A percentile compares a stretch with the other conserved stretches of the same genome.
These are phyloP conservation scores for Microbotryomycetes sp. DNA, from an alignment of 1,284 basidiomycete species.

Conservation along the genomic window DNA sequence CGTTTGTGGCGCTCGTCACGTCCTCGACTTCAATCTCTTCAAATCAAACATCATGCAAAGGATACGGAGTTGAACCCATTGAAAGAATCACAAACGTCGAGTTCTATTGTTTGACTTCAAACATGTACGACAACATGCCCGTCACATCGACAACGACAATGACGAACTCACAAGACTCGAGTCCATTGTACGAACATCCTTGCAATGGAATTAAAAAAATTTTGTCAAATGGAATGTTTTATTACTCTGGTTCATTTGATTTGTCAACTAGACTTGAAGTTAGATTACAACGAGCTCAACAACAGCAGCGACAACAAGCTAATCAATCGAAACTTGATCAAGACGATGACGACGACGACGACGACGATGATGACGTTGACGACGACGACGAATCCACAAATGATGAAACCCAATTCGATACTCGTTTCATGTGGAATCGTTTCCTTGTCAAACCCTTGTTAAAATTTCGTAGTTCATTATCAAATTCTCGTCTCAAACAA, in stretches of 20 bases:
- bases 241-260: slow-evolving; percentile 87
- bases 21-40: slow-evolving; percentile 65
- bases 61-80: slow-evolving; percentile 40
- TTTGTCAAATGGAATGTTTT: slow-evolving; percentile 85
- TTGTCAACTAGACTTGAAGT: slow-evolving; percentile 70
- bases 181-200: slow-evolving; percentile 71
- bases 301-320: slow-evolving; percentile 29
- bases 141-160: slow-evolving; percentile 4
- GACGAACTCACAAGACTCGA: slow-evolving; percentile 11
- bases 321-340: slow-evolving; percentile 25
- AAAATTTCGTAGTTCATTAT: slow-evolving; percentile 36
- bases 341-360: slow-evolving; percentile 58
- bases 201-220: slow-evolving; percentile 86
- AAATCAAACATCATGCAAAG: slow-evolving; percentile 10
- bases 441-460: slow-evolving; percentile 58
- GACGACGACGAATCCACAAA: slow-evolving; percentile 15
- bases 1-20: slow-evolving; percentile 70
- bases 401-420: slow-evolving; percentile 28
- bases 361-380: slow-evolving; percentile 48
- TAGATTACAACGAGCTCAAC: slow-evolving; percentile 54
- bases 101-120: slow-evolving; percentile 47
- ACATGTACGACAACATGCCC: slow-evolving; percentile 22
- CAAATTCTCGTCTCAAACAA: slow-evolving; percentile 45
- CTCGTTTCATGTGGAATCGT: slow-evolving; percentile 38
- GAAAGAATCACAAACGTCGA: slow-evolving; percentile 46